phyloP scores from a whole-genome alignment of 2,329 filamentous ascomycete species.

The Lecanicillium sp. region DNA sequence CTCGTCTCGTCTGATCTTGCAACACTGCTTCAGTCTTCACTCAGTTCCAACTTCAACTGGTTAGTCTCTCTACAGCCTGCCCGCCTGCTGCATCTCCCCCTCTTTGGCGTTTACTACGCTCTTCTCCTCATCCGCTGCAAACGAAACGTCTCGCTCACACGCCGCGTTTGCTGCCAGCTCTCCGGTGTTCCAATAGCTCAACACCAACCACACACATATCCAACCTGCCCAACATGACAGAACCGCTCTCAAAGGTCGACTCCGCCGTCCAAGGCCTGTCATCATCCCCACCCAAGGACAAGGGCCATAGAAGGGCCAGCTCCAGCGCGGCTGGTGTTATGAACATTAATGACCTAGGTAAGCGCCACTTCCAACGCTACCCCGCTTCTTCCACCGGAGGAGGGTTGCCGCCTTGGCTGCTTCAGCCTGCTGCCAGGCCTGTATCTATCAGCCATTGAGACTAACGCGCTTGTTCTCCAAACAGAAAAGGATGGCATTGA shows the following conservation, averaged over 20 bases:
- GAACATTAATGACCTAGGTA: conserved; percentile 82
- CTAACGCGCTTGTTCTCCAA: not conserved
- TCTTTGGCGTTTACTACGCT: too few species aligned
- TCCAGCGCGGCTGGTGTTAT: conserved; percentile 58
- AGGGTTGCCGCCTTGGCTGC: not conserved
- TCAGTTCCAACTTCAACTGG: conserved; percentile 3
- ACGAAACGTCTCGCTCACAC: conserved; percentile 2
- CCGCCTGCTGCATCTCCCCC: not conserved
- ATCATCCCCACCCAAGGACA: conserved; percentile 59
- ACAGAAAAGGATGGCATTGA: conserved; percentile 66
- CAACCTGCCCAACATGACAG: conserved; percentile 24
- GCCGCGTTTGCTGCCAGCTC: conserved; percentile 1
- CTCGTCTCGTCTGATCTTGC: conserved; percentile 7
- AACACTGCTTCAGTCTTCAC: conserved; percentile 15
- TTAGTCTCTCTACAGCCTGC: not conserved
- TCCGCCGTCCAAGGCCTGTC: conserved; percentile 78
- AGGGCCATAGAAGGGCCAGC: conserved; percentile 60
- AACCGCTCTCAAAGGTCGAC: conserved; percentile 77
- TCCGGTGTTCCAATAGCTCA: conserved; percentile 2
- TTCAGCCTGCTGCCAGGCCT: conserved; percentile 3
- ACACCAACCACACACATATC: conserved; percentile 11
- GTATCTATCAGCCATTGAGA: not conserved
- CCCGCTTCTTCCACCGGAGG: too few species aligned
- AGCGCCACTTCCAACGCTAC: conserved; percentile 20
- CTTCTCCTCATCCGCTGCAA: not conserved